Evolutionary conservation across 2,329 filamentous ascomycete genomes (phyloP).

Genomic region (Trichoderma arundinaceum): DNA sequence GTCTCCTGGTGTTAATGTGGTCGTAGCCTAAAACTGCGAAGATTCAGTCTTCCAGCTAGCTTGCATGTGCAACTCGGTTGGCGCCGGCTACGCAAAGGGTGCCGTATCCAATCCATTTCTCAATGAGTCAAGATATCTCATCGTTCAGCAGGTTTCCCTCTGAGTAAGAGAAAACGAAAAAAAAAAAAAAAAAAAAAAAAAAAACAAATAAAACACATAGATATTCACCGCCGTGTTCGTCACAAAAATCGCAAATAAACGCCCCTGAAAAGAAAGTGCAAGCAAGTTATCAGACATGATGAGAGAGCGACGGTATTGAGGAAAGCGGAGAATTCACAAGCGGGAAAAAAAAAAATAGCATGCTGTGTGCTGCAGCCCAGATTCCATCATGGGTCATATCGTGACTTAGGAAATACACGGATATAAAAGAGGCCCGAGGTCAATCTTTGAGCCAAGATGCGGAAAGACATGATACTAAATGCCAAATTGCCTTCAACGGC

Average conservation of each 20-base stretch:
- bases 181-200: neutral
- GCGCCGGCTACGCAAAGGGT: neutral
- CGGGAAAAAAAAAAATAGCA: neutral
- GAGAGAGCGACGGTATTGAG: slow-evolving; percentile 15
- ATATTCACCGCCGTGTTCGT: neutral
- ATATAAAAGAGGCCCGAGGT: neutral
- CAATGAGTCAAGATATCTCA: slow-evolving; percentile 12
- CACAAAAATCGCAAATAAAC: slow-evolving; percentile 19
- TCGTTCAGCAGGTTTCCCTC: slow-evolving; percentile 1
- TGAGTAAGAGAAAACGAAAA: neutral
- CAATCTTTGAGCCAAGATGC: neutral
- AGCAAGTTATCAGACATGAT: neutral
- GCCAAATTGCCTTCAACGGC: slow-evolving; percentile 3
- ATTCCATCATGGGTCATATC: slow-evolving; percentile 18
- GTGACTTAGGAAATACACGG: neutral
- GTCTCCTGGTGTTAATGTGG: slow-evolving; percentile 5
- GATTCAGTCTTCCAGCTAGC: neutral
- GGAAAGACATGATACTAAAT: neutral
- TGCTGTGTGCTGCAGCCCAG: slow-evolving; percentile 10
- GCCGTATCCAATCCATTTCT: slow-evolving; percentile 25
- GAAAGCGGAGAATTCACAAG: neutral
- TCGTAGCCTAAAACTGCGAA: slow-evolving; percentile 1
- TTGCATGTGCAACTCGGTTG: slow-evolving; percentile 7
- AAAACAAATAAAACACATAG: neutral
- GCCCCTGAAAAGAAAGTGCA: slow-evolving; percentile 1